Evolutionary conservation across 1,139 yeast species (phyloP), one percentile per base, ranked within the genome.

Genomic region (Suhomyces atakaporum): DNA sequence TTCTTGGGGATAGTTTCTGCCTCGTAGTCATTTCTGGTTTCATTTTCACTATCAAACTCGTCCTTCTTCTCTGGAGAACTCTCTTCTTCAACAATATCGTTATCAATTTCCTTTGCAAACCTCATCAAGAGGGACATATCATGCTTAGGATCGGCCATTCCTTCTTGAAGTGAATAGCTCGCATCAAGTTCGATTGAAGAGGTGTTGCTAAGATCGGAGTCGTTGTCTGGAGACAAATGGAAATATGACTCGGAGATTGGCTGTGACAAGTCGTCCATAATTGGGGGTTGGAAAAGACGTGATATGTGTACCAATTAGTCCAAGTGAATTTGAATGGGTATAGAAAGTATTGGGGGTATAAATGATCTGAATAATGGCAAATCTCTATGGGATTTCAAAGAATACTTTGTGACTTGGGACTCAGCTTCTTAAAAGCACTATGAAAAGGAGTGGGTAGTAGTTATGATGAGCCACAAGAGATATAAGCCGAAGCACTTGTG

Each of bases 241-340:
- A 53, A 47, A 40, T 53, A 62, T 7, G 66, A 60, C 45, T 63
- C 66, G 9, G 63, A 48, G 18, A 55, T 38, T 12, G 58, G 62
- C 30, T 53, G 58, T 6, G 61, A 49, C 27, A 56, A 40, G 27
- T 56, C 42, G 14, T 23, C 33, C 27, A 35, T 35, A 19, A 15
- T 22, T 24, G 26, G 10, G n/a, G n/a, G n/a, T n/a, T n/a, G 5
- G 26, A 5, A 8, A 12, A 19, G 4, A 7, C n/a, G n/a, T n/a
- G n/a, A n/a, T n/a, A n/a, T n/a, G n/a, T n/a, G n/a, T n/a, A n/a
- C n/a, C n/a, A n/a, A n/a, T n/a, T n/a, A n/a, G n/a, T n/a, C n/a
- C n/a, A n/a, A n/a, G n/a, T n/a, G n/a, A n/a, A n/a, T n/a, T n/a
- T n/a, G n/a, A 10, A 3, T 9, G 29, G 4, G 10, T 2, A 26